Conservation (phyloP, 2,329 filamentous ascomycete genomes). For the Bisporella sp. region DNA sequence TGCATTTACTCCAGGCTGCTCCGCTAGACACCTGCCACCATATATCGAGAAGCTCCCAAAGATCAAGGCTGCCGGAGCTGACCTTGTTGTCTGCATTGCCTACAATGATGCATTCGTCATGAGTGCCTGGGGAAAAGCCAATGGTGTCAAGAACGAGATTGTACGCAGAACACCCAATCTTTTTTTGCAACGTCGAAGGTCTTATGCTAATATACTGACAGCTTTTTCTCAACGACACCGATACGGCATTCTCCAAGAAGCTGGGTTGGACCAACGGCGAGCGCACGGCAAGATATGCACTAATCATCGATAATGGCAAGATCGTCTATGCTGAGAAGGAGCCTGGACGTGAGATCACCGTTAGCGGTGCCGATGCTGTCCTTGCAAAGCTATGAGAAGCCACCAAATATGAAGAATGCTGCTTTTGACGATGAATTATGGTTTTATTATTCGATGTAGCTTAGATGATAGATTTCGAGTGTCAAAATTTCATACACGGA, state of each 20-base stretch:
- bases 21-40: conserved; percentile 59
- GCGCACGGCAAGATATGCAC: conserved; percentile 57
- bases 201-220: conserved; percentile 19
- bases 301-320: conserved; percentile 62
- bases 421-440: too few species aligned
- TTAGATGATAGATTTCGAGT: too few species aligned
- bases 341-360: conserved; percentile 26
- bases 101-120: conserved; percentile 66
- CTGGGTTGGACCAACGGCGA: conserved; percentile 57
- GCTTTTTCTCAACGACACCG: conserved; percentile 61
- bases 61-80: conserved; percentile 59
- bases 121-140: conserved; percentile 67
- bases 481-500: too few species aligned
- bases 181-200: neutral
- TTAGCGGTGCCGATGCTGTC: conserved; percentile 26
- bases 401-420: too few species aligned
- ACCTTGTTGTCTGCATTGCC: conserved; percentile 60
- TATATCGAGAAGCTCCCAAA: conserved; percentile 56
- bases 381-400: conserved; percentile 21
- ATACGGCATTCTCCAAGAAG: conserved; percentile 57
- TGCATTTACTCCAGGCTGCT: conserved; percentile 65
- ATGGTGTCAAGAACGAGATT: conserved; percentile 56
- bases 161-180: conserved; percentile 31
- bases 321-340: conserved; percentile 62
- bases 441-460: too few species aligned